Evolutionary conservation across 331 rosid species (phyloP).

Genomic region (Rosa hybrid): DNA sequence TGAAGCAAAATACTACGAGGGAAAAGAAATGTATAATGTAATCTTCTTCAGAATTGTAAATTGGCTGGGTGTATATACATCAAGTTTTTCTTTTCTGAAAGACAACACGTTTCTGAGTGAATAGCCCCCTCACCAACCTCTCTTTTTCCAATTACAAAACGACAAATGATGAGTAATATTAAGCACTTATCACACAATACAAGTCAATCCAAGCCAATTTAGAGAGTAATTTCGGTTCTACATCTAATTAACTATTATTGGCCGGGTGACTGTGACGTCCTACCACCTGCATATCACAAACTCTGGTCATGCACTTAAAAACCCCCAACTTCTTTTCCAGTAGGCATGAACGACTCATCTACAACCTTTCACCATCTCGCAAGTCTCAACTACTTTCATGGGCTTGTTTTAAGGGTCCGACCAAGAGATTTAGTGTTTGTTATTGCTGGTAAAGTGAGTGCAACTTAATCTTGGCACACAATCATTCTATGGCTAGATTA

Average conservation of each 20-base stretch:
- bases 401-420: slow-evolving; percentile 9
- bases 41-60: no score
- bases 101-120: neutral
- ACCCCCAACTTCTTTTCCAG: neutral
- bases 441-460: neutral
- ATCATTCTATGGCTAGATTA: neutral
- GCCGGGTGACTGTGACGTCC: neutral
- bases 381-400: slow-evolving; percentile 16
- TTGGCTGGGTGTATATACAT: neutral
- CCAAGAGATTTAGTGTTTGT: slow-evolving; percentile 7
- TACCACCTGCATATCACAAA: neutral
- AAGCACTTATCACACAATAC: neutral
- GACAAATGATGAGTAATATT: no score
- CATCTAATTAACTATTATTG: neutral
- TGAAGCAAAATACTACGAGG: no score
- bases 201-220: neutral
- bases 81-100: no score
- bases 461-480: neutral
- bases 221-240: neutral
- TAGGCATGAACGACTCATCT: neutral
- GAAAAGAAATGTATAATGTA: no score
- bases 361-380: neutral
- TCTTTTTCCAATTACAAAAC: neutral
- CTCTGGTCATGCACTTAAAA: no score
- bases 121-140: neutral